phyloP scores from a whole-genome alignment of 73 alveolate genomes.

The Tetrahymena elliotti region DNA sequence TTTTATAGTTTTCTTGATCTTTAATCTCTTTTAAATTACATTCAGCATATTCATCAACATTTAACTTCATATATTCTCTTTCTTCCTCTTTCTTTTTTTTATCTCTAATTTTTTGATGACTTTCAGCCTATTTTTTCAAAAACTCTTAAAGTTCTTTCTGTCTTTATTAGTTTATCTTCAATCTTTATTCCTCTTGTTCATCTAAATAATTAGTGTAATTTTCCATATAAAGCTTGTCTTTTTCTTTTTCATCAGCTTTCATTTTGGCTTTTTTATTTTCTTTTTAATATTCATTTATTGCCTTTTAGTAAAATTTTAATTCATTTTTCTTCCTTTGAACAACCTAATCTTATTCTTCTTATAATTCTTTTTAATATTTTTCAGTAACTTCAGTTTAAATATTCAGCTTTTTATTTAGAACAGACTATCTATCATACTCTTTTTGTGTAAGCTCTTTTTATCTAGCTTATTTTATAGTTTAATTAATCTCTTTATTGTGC shows the following conservation, averaged over 20 bases:
- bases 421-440: neutral
- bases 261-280: neutral
- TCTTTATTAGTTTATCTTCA: neutral
- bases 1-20: neutral
- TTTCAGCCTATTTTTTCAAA: neutral
- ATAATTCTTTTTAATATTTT: neutral
- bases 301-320: neutral
- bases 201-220: neutral
- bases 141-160: neutral
- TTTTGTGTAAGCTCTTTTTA: neutral
- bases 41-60: neutral
- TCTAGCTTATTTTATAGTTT: neutral
- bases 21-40: neutral
- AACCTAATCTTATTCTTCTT: neutral
- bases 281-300: neutral
- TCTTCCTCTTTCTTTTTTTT: neutral
- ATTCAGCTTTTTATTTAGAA: neutral
- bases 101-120: neutral
- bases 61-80: neutral
- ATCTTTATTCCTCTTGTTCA: neutral
- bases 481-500: neutral
- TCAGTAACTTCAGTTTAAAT: neutral
- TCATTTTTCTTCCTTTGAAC: neutral
- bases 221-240: neutral
- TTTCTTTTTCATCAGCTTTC: neutral